Evolutionary conservation across 352 stramenopile genomes (phyloP), one percentile per base, ranked within the genome.

Genomic region (Phytophthora podocarpi): DNA sequence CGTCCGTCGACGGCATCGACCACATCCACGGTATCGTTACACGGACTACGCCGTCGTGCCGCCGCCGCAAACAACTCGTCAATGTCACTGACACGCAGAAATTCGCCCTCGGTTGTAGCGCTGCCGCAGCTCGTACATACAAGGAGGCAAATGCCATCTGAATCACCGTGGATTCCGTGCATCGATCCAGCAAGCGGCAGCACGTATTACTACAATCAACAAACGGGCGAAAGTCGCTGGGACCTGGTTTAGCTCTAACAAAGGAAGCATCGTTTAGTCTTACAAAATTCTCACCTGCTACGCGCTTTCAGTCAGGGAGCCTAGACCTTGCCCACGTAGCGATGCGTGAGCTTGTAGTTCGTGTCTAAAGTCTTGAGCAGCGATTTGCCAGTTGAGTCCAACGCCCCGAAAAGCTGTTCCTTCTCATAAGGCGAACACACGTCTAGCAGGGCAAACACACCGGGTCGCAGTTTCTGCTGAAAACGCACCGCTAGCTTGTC

Each of bases 301-400:
- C 48, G 30, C 18, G 23, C 39, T 20, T 27, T 56, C 20, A 46
- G 45, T 51, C 36, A 51, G 47, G 51, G 24, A 46, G 27, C 39
- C 53, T 90, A 96, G 18, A 96, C 84, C 66, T 96, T 96, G 69
- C 85, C 87, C 13, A 74, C 85, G 65, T 91, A 96, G 42, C 86
- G 83, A 76, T 96, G 77, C 18, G 80, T 91, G 53, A 92, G 80
- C 65, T 94, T 96, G 81, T 92, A 96, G 56, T 68, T 90, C 12
- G 70, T 88, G 60, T 96, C 87, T 49, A 96, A 70, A 28, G 74
- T 84, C 73, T 94, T 94, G 62, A 96, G 82, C 55, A 96, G 60
- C 46, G 85, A 90, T 63, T 94, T 96, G 70, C 85, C 87, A 2
- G 83, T 86, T 12, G 85, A 76, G 56, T 96, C 85, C 15, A 96